phyloP scores from a whole-genome alignment of 495 filamentous ascomycete species.

The Elasticomyces elasticus region DNA sequence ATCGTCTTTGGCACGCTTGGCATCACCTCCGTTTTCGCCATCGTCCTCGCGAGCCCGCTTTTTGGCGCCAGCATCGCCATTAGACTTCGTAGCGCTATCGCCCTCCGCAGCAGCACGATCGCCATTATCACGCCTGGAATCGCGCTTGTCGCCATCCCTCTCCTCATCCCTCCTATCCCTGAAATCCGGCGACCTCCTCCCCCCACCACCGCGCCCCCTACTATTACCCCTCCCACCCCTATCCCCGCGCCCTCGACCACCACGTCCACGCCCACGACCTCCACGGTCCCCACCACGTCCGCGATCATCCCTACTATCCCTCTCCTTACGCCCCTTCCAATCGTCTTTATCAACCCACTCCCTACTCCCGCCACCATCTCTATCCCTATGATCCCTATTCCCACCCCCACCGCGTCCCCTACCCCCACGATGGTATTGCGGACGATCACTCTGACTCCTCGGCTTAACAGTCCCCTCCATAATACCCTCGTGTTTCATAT shows the following conservation, averaged over 20 bases:
- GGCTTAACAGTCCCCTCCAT: slow-evolving; percentile 58
- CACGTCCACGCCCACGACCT: background rate
- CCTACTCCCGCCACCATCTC: slow-evolving; percentile 7
- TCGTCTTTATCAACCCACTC: slow-evolving; percentile 4
- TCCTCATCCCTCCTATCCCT: background rate
- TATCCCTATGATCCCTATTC: too few relatives aligned
- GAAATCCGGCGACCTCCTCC: background rate
- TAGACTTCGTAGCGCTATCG: background rate
- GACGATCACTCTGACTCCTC: slow-evolving; percentile 26
- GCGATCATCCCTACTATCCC: background rate
- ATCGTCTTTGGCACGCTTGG: background rate
- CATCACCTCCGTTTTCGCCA: background rate
- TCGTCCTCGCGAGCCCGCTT: slow-evolving; percentile 3
- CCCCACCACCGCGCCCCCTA: background rate
- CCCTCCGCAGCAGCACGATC: background rate
- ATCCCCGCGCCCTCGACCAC: slow-evolving; percentile 8
- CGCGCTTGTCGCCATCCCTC: background rate
- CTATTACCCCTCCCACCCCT: slow-evolving; percentile 22
- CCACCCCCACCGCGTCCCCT: slow-evolving; percentile 1
- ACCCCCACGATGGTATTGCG: slow-evolving; percentile 1
- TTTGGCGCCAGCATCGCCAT: background rate
- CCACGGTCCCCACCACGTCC: slow-evolving; percentile 1
- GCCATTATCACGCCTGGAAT: background rate
- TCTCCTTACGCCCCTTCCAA: slow-evolving; percentile 5
- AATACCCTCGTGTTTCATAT: slow-evolving; percentile 67